Evolutionary conservation across 2,329 filamentous ascomycete species (phyloP), one percentile per base, ranked within the genome.

Genomic region (Paraconiothyrium sp.): DNA sequence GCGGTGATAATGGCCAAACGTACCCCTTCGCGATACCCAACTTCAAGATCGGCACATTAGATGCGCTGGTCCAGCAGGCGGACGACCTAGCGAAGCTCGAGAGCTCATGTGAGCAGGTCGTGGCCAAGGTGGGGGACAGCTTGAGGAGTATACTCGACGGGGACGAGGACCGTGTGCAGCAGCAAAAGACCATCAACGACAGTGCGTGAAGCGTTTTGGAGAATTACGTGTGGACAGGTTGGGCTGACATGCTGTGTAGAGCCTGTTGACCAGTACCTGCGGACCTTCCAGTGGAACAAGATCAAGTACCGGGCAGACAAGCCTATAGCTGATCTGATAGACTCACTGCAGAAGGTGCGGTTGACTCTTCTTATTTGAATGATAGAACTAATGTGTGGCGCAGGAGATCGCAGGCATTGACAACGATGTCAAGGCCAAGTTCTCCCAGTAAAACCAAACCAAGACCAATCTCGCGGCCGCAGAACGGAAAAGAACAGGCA

Each of bases 41-140:
- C 67, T 97, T 99, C 86, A 99, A 98, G 84, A 97, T 99, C 78
- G 95, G 95, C 61, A 97, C 95, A 0, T 86, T 99, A 41, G 95
- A 99, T 82, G 93, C 92, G 43, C 85, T 99, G 60, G 93, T 99
- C 48, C 92, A 97, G 81, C 94, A 99, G 80, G 95, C 95, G 59
- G 95, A 99, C 76, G 95, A 98, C 75, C 84, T 99, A 58, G 86
- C 90, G 61, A 98, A 97, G 87, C 89, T 98, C 55, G 92, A 96
- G 69, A 79, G 85, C 39, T 86, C 87, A 39, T 97, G 93, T 78
- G 88, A 94, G 79, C 87, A 85, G 57, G 92, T 97, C 7, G 94
- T 97, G 43, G 86, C 85, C 70, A 98, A 97, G 82, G 92, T 98
- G 41, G 89, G 89, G 68, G 93, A 97, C 73, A 94, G 93, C 58